Conservation (phyloP, 768 basidiomycete species). For the Sutorius australiensis region DNA sequence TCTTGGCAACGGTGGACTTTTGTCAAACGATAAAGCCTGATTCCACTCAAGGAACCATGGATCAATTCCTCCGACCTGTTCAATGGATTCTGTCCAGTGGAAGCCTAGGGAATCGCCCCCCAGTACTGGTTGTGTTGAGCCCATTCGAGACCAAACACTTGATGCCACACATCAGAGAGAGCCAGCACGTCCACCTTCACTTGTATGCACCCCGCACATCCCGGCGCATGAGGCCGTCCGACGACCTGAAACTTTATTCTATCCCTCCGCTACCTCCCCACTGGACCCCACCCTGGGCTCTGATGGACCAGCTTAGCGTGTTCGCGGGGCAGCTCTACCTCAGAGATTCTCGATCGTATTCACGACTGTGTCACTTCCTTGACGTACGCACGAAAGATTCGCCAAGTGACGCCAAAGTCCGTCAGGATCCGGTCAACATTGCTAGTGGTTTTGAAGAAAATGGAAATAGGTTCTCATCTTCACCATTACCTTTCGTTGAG, state of each 20-base stretch:
- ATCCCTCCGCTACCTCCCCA: slow-evolving; percentile 4
- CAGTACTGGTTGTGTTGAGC: neutral
- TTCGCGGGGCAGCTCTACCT: slow-evolving; percentile 7
- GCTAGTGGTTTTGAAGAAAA: no score
- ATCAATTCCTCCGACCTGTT: slow-evolving; percentile 21
- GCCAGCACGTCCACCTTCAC: slow-evolving; percentile 35
- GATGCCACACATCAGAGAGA: slow-evolving; percentile 34
- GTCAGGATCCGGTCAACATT: no score
- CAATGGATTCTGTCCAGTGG: slow-evolving; percentile 19
- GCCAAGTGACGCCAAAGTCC: no score
- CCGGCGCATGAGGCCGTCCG: slow-evolving; percentile 33
- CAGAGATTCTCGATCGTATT: slow-evolving; percentile 21
- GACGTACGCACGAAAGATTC: slow-evolving; percentile 1
- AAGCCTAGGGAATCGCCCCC: neutral
- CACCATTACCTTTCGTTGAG: no score
- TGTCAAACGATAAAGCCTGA: neutral
- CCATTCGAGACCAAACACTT: slow-evolving; percentile 36
- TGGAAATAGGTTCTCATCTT: no score
- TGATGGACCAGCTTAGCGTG: slow-evolving; percentile 8
- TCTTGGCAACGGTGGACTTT: slow-evolving; percentile 13
- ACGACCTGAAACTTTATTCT: slow-evolving; percentile 21
- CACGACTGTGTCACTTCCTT: slow-evolving; percentile 21
- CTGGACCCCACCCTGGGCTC: neutral
- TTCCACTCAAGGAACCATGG: neutral
- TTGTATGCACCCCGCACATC: slow-evolving; percentile 38